Evolutionary conservation across 2,329 filamentous ascomycete species (phyloP), one percentile per base, ranked within the genome.

Genomic region (Colletotrichum graminicola): DNA sequence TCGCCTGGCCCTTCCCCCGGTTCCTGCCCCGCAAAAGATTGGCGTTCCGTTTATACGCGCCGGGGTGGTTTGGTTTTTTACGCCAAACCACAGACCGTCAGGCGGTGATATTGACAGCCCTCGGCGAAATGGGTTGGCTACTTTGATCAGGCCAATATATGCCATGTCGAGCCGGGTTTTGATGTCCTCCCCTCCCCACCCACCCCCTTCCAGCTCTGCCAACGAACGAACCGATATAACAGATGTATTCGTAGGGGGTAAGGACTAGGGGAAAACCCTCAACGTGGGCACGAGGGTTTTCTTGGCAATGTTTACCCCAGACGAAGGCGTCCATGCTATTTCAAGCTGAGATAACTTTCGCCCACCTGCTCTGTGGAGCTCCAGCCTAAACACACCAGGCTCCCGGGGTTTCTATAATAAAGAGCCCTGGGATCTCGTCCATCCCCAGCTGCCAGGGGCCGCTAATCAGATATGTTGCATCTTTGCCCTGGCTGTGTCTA

Each of bases 381-480:
- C 43, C 43, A n/a, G 43, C 8, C 43, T 8, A 45, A 45, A 45
- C 8, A 43, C 16, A 18, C 41, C 18, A 43, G 41, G 6, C 41
- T 43, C 18, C 6, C 39, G 14, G 14, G 39, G 39, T 16, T 41
- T 18, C 14, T 41, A 16, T 41, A 5, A 3, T 41, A 41, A 29
- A 12, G 21, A 49, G 29, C 43, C 26, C n/a, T 16, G 8, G 12
- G 21, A n/a, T 21, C n/a, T 61, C 29, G 36, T 49, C 23, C 14
- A 43, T 26, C 16, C 21, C 16, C 41, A 29, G 21, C 45, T 21
- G 16, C 4, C 5, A n/a, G 51, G 39, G 18, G 16, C 7, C 26
- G n/a, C 39, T 39, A 23, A 26, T 18, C 49, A 56, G 47, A 55
- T 61, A 66, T 49, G 66, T 60, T 70, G 39, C 23, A 12, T 6